phyloP scores from a whole-genome alignment of 108 stramenopile genomes.

The Aurantiochytrium sp. region DNA sequence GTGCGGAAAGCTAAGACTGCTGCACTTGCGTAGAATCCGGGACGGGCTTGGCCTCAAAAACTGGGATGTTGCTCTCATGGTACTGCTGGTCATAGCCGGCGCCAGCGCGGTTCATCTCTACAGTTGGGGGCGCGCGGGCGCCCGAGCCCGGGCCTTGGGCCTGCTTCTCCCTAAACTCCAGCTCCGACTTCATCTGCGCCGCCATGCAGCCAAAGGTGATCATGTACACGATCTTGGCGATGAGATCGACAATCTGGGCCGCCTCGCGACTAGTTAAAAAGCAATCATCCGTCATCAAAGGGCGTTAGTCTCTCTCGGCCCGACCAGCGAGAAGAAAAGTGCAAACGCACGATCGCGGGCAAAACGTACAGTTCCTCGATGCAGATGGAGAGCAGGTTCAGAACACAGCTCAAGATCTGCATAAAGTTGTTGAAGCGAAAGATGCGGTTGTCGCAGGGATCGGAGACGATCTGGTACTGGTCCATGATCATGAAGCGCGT shows the following conservation, averaged over 20 bases:
- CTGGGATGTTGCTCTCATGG: not conserved
- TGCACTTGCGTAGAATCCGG: not conserved
- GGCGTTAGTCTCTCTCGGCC: too few species aligned
- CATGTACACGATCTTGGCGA: constrained; percentile 37
- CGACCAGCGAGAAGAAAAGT: too few species aligned
- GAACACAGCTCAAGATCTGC: constrained; percentile 38
- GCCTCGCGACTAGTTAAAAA: constrained; percentile 14
- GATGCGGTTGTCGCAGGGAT: constrained; percentile 46
- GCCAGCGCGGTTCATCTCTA: not conserved
- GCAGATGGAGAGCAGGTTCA: constrained; percentile 31
- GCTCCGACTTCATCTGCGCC: constrained; percentile 29
- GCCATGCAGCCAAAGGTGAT: constrained; percentile 40
- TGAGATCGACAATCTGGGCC: constrained; percentile 30
- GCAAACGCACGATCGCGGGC: too few species aligned
- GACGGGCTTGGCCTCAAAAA: constrained; percentile 21
- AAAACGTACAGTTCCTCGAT: not conserved
- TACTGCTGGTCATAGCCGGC: not conserved
- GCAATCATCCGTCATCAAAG: too few species aligned
- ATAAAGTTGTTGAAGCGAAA: constrained; percentile 49
- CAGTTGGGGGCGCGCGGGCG: not conserved
- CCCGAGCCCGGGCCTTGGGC: not conserved
- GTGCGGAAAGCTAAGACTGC: too few species aligned
- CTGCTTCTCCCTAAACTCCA: constrained; percentile 15
- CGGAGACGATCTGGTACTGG: constrained; percentile 14
- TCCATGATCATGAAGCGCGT: constrained; percentile 41